These are phyloP conservation scores for Fusarium graminum DNA, from an alignment of 2,329 filamentous ascomycete genomes.

Conservation along the genomic window DNA sequence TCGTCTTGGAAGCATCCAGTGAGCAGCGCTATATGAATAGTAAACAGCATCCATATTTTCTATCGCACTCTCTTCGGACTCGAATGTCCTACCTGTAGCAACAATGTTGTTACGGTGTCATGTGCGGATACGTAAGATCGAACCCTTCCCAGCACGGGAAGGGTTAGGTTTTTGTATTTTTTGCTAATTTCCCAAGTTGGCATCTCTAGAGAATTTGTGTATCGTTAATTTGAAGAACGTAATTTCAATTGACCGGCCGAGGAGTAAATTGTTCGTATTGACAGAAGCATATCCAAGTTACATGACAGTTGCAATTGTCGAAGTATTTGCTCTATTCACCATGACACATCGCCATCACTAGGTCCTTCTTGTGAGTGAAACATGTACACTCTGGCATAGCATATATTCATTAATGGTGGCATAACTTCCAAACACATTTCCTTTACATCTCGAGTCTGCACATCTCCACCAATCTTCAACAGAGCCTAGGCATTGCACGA, in stretches of 20 bases:
- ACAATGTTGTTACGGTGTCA: background rate
- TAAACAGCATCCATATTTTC: constrained; percentile 1
- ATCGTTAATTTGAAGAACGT: background rate
- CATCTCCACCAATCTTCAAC: background rate
- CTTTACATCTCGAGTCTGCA: background rate
- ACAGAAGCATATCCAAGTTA: too few relatives aligned
- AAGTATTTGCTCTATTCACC: background rate
- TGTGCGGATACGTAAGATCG: background rate
- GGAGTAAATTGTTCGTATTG: too few relatives aligned
- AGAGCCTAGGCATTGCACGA: background rate
- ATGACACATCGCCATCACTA: background rate
- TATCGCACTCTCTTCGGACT: constrained; percentile 4
- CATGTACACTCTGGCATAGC: background rate
- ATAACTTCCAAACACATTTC: background rate
- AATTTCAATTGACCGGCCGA: background rate
- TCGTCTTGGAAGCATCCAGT: background rate
- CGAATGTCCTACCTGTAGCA: background rate
- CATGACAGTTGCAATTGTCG: background rate
- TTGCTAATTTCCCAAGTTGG: background rate
- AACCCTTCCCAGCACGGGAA: background rate
- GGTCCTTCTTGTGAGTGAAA: background rate
- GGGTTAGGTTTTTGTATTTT: constrained; percentile 13
- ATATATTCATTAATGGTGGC: background rate
- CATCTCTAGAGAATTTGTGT: background rate
- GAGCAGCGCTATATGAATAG: background rate